Percentiles rank a stretch among this genome's conserved stretches.
Conservation (phyloP, 2,329 filamentous ascomycete species). For the Trichophyton schoenleinii region DNA sequence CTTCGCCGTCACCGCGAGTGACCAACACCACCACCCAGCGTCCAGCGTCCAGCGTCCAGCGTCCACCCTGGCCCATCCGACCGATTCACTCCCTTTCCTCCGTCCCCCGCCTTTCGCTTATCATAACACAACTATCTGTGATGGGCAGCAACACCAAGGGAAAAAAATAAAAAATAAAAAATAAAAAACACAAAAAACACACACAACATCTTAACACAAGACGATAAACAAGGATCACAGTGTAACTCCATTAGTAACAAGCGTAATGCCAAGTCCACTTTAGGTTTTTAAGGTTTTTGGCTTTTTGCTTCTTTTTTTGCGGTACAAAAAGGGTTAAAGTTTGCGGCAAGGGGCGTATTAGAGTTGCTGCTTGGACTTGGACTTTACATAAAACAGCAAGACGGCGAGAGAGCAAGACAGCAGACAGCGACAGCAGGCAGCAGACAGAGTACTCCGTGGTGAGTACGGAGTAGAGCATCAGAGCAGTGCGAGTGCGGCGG, state of each 20-base stretch:
- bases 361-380: background rate
- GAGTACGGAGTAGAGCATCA: background rate
- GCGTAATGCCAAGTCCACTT: slow-evolving; percentile 11
- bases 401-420: too few species aligned
- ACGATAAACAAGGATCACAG: background rate
- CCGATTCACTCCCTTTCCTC: background rate
- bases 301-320: background rate
- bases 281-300: slow-evolving; percentile 13
- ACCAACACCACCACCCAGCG: background rate
- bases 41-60: background rate
- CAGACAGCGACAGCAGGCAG: too few species aligned
- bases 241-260: slow-evolving; percentile 9
- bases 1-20: background rate
- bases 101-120: background rate
- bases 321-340: background rate
- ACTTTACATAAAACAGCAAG: too few species aligned
- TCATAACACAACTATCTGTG: background rate
- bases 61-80: background rate
- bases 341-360: background rate
- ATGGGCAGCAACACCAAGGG: background rate
- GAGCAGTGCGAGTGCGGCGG: background rate
- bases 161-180: background rate
- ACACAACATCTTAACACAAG: too few species aligned
- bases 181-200: background rate
- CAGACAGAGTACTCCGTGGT: background rate